Base-by-base conservation (phyloP, 2,329 filamentous ascomycete genomes). In the Verticillium isaacii region DNA sequence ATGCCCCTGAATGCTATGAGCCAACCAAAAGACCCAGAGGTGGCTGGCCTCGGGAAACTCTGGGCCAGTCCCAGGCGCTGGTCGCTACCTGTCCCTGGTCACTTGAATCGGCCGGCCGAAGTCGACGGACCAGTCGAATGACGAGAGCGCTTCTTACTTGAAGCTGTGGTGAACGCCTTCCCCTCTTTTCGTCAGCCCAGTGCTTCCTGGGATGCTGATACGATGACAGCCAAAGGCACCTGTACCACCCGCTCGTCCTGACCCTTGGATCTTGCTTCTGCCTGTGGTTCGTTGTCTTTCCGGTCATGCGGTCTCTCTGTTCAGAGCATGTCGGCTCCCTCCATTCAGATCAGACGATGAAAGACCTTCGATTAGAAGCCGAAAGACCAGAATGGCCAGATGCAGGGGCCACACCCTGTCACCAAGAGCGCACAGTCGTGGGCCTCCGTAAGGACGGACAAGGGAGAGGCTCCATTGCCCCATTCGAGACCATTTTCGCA, bases 11-110 rank as follows among this genome's bases (percentile, higher is more conserved):
- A 23, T n/a, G 45, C 8, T 25, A 50, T 58, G 23, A 61, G 39
- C 32, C 60, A 45, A 19, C 61, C 59, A 55, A 59, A n/a, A 23
- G 62, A 50, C 55, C 25, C 52, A 45, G 57, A 34, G 34, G 57
- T 62, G 62, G 62, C 60, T 59, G 60, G 14, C 37, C 45, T 45
- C 58, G 45, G 63, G 32, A 65, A 62, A 62, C 61, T 63, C 34
- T 58, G 59, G 61, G 41, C 64, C 64, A 63, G 52, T 63, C 61
- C 62, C 45, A 34, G 37, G 25, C 56, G 57, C n/a, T 15, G 57
- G 59, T 60, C 57, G 59, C 52, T 57, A 14, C 34, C 32, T 32
- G 37, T 58, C 45, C 56, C 36, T 56, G 45, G 61, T 52, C 61
- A 61, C 56, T 52, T 58, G 62, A 60, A 64, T 57, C 56, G 58